These are phyloP conservation scores for Aegilops speltoides DNA, from an alignment of 176 grass and related monocot genomes.

Conservation along the genomic window DNA sequence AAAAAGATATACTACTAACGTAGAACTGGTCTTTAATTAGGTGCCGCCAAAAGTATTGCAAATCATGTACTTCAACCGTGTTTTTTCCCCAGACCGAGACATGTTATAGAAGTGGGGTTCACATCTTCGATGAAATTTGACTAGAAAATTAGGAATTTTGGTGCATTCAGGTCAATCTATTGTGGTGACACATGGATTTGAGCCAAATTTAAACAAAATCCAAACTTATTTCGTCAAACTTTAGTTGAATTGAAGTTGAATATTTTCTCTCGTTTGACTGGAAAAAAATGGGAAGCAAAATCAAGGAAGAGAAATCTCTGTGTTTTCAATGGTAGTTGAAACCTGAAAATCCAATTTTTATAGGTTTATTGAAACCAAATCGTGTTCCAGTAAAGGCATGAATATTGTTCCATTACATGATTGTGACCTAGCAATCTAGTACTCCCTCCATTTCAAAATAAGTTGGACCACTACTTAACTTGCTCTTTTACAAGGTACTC, in stretches of 20 bases:
- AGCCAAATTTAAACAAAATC: background rate
- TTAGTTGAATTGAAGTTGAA: background rate
- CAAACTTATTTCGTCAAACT: background rate
- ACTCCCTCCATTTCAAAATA: too few species aligned
- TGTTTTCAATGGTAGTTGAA: too few species aligned
- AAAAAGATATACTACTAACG: too few species aligned
- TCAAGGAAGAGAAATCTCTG: background rate
- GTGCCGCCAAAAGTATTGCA: too few species aligned
- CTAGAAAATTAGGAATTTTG: background rate
- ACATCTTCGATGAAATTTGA: background rate
- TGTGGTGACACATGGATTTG: background rate
- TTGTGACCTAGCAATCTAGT: background rate
- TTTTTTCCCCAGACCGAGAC: too few species aligned
- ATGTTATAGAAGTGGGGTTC: background rate
- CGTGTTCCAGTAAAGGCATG: background rate
- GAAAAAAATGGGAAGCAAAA: background rate
- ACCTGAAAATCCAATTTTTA: background rate
- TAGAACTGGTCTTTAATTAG: too few species aligned
- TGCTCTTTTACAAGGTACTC: constrained; percentile 36
- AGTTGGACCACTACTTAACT: too few species aligned
- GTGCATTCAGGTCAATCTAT: background rate
- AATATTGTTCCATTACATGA: background rate
- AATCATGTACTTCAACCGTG: too few species aligned
- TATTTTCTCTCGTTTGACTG: background rate
- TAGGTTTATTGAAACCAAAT: background rate